Conservation (phyloP, 2,329 filamentous ascomycete species). For the Bipolaris zeicola region DNA sequence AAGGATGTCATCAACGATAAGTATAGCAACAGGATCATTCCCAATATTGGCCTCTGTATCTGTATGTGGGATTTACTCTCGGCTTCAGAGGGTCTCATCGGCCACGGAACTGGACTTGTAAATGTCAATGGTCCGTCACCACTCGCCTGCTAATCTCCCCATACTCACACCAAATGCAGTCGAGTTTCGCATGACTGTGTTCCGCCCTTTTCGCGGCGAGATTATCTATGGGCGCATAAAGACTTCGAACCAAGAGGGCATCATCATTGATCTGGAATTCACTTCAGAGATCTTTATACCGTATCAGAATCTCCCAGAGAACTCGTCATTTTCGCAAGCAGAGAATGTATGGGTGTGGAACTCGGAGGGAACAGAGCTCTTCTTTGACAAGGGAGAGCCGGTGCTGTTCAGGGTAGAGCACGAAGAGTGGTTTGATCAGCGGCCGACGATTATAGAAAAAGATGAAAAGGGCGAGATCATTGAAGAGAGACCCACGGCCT, state of each 20-base stretch:
- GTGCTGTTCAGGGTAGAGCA: conserved; percentile 84
- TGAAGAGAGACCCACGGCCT: conserved; percentile 70
- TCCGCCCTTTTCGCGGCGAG: conserved; percentile 94
- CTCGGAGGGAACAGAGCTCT: conserved; percentile 73
- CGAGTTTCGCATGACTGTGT: conserved; percentile 91
- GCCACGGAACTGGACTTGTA: conserved; percentile 87
- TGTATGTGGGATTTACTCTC: conserved; percentile 90
- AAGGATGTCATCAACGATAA: conserved; percentile 98
- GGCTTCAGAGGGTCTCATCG: conserved; percentile 90
- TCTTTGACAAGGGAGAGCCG: conserved; percentile 87
- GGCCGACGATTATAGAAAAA: conserved; percentile 75
- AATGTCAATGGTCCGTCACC: conserved; percentile 79
- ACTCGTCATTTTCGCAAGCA: conserved; percentile 70
- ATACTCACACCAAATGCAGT: conserved; percentile 58
- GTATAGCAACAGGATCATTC: conserved; percentile 96
- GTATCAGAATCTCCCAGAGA: conserved; percentile 47
- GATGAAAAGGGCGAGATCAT: conserved; percentile 66
- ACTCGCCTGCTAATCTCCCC: neutral
- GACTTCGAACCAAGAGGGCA: conserved; percentile 71
- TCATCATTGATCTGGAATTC: conserved; percentile 84
- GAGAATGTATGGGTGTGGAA: conserved; percentile 88
- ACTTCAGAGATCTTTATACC: conserved; percentile 89
- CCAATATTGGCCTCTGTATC: conserved; percentile 91
- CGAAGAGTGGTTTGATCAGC: conserved; percentile 91
- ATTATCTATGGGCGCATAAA: conserved; percentile 86